These are phyloP conservation scores for Fusarium subtropicale DNA, from an alignment of 2,329 filamentous ascomycete species.

Conservation along the genomic window DNA sequence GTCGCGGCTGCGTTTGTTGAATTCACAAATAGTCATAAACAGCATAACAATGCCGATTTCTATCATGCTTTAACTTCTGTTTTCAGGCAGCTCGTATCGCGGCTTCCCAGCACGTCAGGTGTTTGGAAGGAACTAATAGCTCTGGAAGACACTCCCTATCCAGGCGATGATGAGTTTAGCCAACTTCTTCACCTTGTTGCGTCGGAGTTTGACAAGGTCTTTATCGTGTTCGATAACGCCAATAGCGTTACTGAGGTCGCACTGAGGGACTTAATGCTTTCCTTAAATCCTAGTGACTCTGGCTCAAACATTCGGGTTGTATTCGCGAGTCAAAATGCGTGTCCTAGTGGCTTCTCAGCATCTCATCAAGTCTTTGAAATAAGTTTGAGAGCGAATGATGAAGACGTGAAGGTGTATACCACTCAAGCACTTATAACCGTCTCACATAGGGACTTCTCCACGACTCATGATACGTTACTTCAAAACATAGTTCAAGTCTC, in stretches of 20 bases:
- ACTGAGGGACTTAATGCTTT: neutral
- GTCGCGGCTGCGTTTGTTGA: neutral
- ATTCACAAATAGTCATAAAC: neutral
- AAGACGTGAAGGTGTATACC: neutral
- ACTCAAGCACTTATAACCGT: neutral
- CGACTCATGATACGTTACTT: neutral
- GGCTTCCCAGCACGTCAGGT: neutral
- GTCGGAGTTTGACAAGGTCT: neutral
- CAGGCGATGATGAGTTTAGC: neutral
- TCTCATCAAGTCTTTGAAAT: neutral
- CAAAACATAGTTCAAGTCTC: neutral
- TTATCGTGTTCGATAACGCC: neutral
- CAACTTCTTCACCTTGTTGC: neutral
- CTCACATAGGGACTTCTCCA: neutral
- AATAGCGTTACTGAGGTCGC: neutral
- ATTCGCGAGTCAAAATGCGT: neutral
- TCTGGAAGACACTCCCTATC: neutral
- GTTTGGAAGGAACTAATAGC: neutral
- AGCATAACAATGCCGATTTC: slow-evolving; percentile 1
- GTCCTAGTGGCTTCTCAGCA: neutral
- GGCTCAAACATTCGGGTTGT: neutral
- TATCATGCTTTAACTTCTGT: neutral
- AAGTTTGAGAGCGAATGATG: neutral
- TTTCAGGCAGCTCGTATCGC: neutral
- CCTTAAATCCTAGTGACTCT: neutral